Evolutionary conservation across 2,329 filamentous ascomycete genomes (phyloP).

Genomic region (Clonostachys rosea): DNA sequence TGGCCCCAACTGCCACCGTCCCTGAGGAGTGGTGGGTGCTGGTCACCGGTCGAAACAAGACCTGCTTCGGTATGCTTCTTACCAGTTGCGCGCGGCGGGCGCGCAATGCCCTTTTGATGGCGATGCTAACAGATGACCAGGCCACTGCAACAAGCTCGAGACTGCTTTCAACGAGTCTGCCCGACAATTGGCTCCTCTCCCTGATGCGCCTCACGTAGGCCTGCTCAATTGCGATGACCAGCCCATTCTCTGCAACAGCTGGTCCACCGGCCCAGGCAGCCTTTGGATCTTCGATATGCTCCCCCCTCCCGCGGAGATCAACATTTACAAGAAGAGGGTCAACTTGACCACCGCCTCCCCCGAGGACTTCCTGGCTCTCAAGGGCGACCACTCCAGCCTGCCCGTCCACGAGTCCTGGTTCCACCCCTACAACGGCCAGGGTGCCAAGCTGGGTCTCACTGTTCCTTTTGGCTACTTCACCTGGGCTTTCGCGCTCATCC

Average conservation of each 20-base stretch:
- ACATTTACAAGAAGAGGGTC: slow-evolving; percentile 60
- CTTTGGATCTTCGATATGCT: slow-evolving; percentile 66
- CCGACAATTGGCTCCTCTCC: slow-evolving; percentile 55
- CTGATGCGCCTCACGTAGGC: slow-evolving; percentile 62
- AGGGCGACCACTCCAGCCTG: slow-evolving; percentile 43
- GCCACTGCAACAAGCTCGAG: slow-evolving; percentile 61
- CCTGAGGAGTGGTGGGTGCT: slow-evolving; percentile 76
- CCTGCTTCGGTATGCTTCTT: slow-evolving; percentile 57
- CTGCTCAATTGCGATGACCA: slow-evolving; percentile 71
- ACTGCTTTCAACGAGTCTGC: slow-evolving; percentile 64
- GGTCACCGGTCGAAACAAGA: slow-evolving; percentile 72
- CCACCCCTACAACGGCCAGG: slow-evolving; percentile 69
- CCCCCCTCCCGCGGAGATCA: slow-evolving; percentile 57
- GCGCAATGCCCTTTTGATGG: too few relatives aligned
- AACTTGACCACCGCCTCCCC: slow-evolving; percentile 66
- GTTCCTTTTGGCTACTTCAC: slow-evolving; percentile 64
- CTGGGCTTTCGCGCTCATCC: slow-evolving; percentile 61
- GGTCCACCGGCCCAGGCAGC: slow-evolving; percentile 60
- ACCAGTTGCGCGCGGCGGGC: not conserved
- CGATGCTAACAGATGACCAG: slow-evolving; percentile 24
- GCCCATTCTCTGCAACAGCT: slow-evolving; percentile 69
- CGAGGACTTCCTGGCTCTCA: slow-evolving; percentile 53
- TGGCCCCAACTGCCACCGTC: slow-evolving; percentile 51
- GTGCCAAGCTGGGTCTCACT: slow-evolving; percentile 57
- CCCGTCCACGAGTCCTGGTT: slow-evolving; percentile 57